These are phyloP conservation scores for Scenedesmus sp. DNA, from an alignment of 163 green algal genomes.

Conservation along the genomic window DNA sequence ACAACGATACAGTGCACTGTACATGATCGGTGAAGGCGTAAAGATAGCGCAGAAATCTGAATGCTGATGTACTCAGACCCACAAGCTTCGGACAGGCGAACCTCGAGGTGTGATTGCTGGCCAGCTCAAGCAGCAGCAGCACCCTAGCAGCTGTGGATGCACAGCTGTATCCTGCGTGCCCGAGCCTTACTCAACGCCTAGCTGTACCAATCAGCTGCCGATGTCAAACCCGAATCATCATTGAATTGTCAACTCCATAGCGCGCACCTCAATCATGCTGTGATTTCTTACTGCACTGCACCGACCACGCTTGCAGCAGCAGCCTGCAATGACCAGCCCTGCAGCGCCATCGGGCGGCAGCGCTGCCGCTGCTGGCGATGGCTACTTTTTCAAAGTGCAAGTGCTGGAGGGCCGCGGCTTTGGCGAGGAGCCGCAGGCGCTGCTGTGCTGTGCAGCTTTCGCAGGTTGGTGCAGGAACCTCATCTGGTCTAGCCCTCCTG, in stretches of 20 bases:
- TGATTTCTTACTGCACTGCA: neutral
- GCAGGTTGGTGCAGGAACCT: neutral
- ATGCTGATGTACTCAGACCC: too few relatives aligned
- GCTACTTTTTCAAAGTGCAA: conserved; percentile 8
- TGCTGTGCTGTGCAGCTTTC: conserved; percentile 56
- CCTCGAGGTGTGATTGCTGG: neutral
- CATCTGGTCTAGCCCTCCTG: neutral
- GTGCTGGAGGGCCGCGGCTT: conserved; percentile 55
- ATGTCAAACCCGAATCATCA: too few relatives aligned
- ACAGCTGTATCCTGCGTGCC: neutral
- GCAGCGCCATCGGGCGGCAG: neutral
- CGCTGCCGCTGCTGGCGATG: neutral
- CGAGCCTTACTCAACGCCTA: neutral
- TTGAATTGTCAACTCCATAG: too few relatives aligned
- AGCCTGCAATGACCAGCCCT: conserved; percentile 5
- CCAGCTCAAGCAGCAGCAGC: neutral
- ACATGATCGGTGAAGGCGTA: neutral
- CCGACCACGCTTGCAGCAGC: neutral
- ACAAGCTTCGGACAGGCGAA: neutral
- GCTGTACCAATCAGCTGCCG: neutral
- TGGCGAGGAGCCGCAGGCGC: conserved; percentile 56
- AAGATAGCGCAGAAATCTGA: neutral
- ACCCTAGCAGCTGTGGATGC: neutral
- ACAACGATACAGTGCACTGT: neutral
- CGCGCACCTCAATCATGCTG: too few relatives aligned